Base-by-base conservation (phyloP, 805 yeast genomes). In the Kluyveromyces starmeri region DNA sequence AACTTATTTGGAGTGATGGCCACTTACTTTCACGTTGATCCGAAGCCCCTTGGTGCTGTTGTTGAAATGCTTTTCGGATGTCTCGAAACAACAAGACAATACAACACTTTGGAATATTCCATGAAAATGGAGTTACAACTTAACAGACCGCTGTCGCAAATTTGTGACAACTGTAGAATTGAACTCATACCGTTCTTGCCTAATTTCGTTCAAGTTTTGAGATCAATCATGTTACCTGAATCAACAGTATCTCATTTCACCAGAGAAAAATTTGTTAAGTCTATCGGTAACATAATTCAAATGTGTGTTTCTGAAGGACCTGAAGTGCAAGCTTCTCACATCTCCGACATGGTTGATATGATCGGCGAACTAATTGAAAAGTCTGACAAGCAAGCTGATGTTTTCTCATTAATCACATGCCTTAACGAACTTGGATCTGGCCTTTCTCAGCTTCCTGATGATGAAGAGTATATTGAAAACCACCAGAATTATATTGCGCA, bases 381-480 rank as follows among this genome's bases (percentile, higher is more conserved):
- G 12, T 30, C 42, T 14, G 23, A 40, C 20, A 61, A 63, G 20
- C 43, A 57, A 3, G 75, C 71, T 3, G 78, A 76, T 42, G 47
- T 71, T 1, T 49, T 66, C 2, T 77, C 86, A 16, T 55, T 83
- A 29, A 54, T 83, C 17, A 59, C 71, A 10, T 81, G 85, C 48
- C 53, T 85, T 0, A 67, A 68, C n/a, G 83, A 79, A 35, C 61
- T 84, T 3, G 92, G 85, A 0, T 78, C 76, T 37, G 84, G 86
- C 0, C 55, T 80, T 48, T 72, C 73, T 32, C 55, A 70, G 2
- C 78, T 83, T 0, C 75, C 77, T 16, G 59, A 62, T 2, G 67
- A 28, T 32, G 33, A 29, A 62, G 27, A 51, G 31, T 30, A 21
- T 8, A 52, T 61, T 47, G 43, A 50, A 7, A 49, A 53, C 5